Percentiles rank a stretch among this genome's conserved stretches.
phyloP scores from a whole-genome alignment of 345 rosid genomes.

The Linum tenue region DNA sequence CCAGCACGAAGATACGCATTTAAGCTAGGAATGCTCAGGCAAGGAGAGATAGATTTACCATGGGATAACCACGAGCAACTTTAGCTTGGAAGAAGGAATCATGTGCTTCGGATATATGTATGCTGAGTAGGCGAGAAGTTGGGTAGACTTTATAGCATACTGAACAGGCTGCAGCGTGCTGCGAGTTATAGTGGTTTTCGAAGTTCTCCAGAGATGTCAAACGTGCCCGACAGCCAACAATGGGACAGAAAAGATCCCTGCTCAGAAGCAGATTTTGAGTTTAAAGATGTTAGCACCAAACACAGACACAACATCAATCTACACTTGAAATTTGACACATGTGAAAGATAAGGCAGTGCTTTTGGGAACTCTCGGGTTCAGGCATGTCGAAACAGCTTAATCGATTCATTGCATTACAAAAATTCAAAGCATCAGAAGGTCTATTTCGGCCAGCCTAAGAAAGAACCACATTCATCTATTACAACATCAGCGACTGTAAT shows the following conservation, averaged over 20 bases:
- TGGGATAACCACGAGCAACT: slow-evolving; percentile 74
- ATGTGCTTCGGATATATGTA: slow-evolving; percentile 85
- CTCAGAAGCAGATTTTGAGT: slow-evolving; percentile 15
- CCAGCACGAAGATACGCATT: neutral
- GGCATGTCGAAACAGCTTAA: neutral
- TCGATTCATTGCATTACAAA: neutral
- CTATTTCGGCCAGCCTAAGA: no score
- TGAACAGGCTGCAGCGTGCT: slow-evolving; percentile 88
- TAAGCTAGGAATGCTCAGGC: no score
- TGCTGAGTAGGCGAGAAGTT: slow-evolving; percentile 65
- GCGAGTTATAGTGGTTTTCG: slow-evolving; percentile 82
- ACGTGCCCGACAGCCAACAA: slow-evolving; percentile 63
- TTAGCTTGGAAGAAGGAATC: slow-evolving; percentile 95
- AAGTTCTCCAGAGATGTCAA: slow-evolving; percentile 59
- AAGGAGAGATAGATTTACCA: slow-evolving; percentile 35
- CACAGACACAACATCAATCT: neutral
- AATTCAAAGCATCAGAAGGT: neutral
- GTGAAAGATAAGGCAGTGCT: neutral
- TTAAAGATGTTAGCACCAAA: neutral
- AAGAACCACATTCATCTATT: no score
- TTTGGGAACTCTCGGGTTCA: neutral
- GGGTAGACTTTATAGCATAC: slow-evolving; percentile 85
- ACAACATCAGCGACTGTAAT: no score
- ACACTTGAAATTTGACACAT: neutral
- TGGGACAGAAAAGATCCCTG: slow-evolving; percentile 75